Evolutionary conservation across 768 basidiomycete genomes (phyloP).

Genomic region (Hygrocybe coccinea): DNA sequence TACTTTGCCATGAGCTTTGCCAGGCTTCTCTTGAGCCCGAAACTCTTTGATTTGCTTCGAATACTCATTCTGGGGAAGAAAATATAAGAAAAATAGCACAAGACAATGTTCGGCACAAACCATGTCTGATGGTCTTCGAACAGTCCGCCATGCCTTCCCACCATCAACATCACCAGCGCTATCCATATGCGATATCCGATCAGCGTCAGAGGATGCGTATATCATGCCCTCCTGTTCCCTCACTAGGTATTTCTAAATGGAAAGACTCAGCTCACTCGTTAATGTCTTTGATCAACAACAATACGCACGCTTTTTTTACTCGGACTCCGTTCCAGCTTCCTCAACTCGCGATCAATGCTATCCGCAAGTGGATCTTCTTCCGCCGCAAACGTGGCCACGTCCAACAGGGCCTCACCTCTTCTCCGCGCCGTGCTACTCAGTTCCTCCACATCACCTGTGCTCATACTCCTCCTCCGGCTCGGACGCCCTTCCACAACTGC

Average conservation of each 20-base stretch:
- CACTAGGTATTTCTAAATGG: constrained; percentile 69
- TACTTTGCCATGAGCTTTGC: constrained; percentile 85
- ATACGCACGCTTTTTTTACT: constrained; percentile 41
- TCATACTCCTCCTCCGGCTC: constrained; percentile 65
- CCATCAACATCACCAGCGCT: constrained; percentile 78
- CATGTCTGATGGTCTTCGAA: constrained; percentile 92
- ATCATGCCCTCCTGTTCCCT: constrained; percentile 73
- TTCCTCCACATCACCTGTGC: constrained; percentile 67
- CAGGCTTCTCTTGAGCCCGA: constrained; percentile 66
- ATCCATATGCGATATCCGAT: constrained; percentile 65
- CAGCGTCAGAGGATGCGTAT: constrained; percentile 71
- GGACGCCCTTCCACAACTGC: constrained; percentile 42
- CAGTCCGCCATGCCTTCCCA: constrained; percentile 81
- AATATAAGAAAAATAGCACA: constrained; percentile 7
- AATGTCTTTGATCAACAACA: constrained; percentile 7
- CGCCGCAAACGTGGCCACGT: constrained; percentile 29
- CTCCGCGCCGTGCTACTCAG: constrained; percentile 32
- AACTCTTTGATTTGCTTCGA: constrained; percentile 84
- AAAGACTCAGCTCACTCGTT: constrained; percentile 9
- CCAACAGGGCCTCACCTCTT: constrained; percentile 36
- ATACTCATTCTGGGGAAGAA: constrained; percentile 72
- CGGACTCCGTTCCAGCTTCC: constrained; percentile 44
- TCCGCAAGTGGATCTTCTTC: constrained; percentile 57
- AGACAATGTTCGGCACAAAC: constrained; percentile 39
- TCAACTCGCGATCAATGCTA: constrained; percentile 70